Evolutionary conservation across 2,329 filamentous ascomycete species (phyloP), one percentile per base, ranked within the genome.

Genomic region (Parastagonospora avenae): DNA sequence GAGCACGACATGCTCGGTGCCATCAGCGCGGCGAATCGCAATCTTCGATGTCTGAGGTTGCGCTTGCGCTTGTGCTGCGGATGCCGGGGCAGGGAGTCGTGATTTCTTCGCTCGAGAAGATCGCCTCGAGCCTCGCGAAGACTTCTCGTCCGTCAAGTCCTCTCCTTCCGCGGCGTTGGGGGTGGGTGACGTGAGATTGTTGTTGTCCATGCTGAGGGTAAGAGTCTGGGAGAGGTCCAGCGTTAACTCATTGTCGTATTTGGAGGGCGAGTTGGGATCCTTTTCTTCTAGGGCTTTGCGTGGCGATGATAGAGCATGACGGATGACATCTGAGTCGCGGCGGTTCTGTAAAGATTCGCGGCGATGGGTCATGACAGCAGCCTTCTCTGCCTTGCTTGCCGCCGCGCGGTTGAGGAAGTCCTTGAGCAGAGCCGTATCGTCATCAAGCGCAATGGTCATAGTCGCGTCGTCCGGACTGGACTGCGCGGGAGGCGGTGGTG

Each of bases 381-480:
- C 62, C 42, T 71, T 74, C 47, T 64, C 68, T 14, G 74, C 67
- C 58, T 78, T 80, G 55, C 69, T 79, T 28, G 77, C 74, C n/a
- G 75, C 77, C n/a, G 77, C 77, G 8, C 78, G 76, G 14, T 67
- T 77, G 36, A 81, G 71, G 55, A 80, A 81, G 31, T 79, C 77
- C 52, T 78, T 78, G 4, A 81, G 66, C 12, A 80, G 62, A 1
- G 77, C 78, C 7, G 79, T 80, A 52, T 81, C 79, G 47, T 79
- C 77, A 33, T 76, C 66, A 54, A 80, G 41, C 60, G 72, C 52
- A 49, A 74, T 58, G 15, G 66, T 67, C 59, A 63, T 66, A 0
- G 67, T 69, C 5, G 50, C 50, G 42, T 72, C 68, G 7, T 73
- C 70, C n/a, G 54, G 52, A 14, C 55, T 56, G 30, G 57, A 48